phyloP scores from a whole-genome alignment of 2,329 filamentous ascomycete species.

The Boeremia lycopersici region DNA sequence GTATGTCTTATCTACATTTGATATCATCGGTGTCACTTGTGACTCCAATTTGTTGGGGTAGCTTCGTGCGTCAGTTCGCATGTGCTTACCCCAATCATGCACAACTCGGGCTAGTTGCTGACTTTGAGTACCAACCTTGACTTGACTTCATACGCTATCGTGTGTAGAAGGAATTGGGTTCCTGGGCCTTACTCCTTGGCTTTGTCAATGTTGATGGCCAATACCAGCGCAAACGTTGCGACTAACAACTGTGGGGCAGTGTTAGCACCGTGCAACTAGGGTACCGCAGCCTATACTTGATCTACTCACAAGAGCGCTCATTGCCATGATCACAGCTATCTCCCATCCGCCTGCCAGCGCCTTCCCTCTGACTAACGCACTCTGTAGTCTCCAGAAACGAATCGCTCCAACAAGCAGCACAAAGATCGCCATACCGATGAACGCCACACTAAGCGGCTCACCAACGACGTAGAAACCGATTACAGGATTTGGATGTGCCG shows the following conservation, averaged over 20 bases:
- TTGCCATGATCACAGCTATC: slow-evolving; percentile 55
- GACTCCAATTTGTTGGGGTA: slow-evolving; percentile 8
- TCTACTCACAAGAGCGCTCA: slow-evolving; percentile 56
- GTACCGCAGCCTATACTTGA: no score
- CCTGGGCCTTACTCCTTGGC: neutral
- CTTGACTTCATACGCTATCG: no score
- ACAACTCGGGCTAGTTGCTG: neutral
- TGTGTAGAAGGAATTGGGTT: no score
- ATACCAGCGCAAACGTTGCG: slow-evolving; percentile 24
- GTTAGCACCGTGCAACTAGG: slow-evolving; percentile 4
- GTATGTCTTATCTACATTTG: slow-evolving; percentile 5
- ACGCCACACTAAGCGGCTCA: slow-evolving; percentile 61
- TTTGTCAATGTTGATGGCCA: slow-evolving; percentile 28
- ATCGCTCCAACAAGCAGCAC: slow-evolving; percentile 61
- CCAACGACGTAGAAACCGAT: slow-evolving; percentile 68
- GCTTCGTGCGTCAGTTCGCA: neutral
- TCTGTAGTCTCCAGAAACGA: slow-evolving; percentile 67
- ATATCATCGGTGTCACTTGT: neutral
- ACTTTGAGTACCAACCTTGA: no score
- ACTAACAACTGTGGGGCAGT: slow-evolving; percentile 18
- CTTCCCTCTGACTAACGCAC: slow-evolving; percentile 63
- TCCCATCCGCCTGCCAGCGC: slow-evolving; percentile 66
- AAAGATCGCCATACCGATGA: slow-evolving; percentile 56
- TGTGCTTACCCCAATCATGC: neutral
- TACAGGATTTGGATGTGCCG: slow-evolving; percentile 48